Base-by-base conservation (phyloP, 257 asterid species). In the Eucommia ulmoides region DNA sequence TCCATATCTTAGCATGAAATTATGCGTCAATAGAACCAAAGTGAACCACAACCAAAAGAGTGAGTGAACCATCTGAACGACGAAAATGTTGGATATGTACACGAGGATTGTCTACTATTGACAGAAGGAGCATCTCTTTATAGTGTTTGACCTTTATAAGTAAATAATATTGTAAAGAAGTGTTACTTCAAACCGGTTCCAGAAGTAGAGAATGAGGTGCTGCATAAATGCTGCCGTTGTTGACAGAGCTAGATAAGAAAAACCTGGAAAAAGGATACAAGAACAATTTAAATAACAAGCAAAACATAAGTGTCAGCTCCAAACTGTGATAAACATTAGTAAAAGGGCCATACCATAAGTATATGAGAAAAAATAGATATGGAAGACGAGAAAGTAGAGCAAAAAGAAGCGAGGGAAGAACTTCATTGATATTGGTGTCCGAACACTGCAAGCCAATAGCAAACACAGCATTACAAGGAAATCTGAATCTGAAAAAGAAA, bases 371-470 rank as follows among this genome's bases (percentile, higher is more conserved):
- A 91, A 86, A 49, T 91, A 91, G 59, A 91, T 91, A 65, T 91
- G 98, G 52, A 91, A 91, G 70, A 91, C 96, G 66, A 91, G 78
- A 64, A 91, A 91, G 67, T 91, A 91, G 64, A 91, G 96, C 64
- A 91, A 70, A 67, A 91, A 91, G 92, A 91, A 91, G 69, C 96
- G 98, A 38, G 98, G 98, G 63, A 85, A 91, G 78, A 85, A 91
- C 83, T 91, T 91, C 98, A 86, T 86, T 33, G 98, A 91, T 73
- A 91, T 74, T 57, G 98, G 98, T 8, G 98, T 91, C 51, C 98
- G 88, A 54, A 91, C 98, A 67, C 98, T 89, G 98, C 88, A 85
- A 62, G 56, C 61, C 53, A 70, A n/a, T n/a, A n/a, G n/a, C n/a
- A n/a, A n/a, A n/a, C n/a, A n/a, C n/a, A n/a, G n/a, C n/a, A n/a